Evolutionary conservation across 352 stramenopile genomes (phyloP).

Genomic region (Pythium diclinum): DNA sequence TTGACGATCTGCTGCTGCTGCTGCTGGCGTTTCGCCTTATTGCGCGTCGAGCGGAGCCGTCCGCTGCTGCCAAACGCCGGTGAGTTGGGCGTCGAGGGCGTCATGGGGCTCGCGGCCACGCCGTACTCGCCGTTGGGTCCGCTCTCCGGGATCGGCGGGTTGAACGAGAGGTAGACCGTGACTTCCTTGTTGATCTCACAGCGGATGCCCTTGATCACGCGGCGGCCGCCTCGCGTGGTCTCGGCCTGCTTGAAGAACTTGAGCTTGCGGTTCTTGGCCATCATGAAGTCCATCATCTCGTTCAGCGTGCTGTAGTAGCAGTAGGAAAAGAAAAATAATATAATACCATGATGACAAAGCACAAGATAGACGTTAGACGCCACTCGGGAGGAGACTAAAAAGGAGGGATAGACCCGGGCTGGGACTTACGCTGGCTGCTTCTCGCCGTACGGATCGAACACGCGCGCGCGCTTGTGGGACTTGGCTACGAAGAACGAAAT

Average conservation of each 20-base stretch:
- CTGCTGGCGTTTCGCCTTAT: conserved; percentile 79
- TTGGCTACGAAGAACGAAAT: conserved; percentile 78
- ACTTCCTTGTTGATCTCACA: conserved; percentile 88
- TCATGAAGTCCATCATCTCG: conserved; percentile 90
- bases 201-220: conserved; percentile 82
- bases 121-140: conserved; percentile 77
- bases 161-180: conserved; percentile 79
- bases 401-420: background rate
- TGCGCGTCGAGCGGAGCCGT: conserved; percentile 69
- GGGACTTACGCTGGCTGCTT: conserved; percentile 66
- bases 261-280: conserved; percentile 84
- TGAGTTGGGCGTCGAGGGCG: conserved; percentile 79
- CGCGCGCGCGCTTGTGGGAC: conserved; percentile 73
- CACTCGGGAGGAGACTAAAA: background rate
- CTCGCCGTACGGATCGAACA: conserved; percentile 83
- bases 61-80: conserved; percentile 52
- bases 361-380: conserved; percentile 2
- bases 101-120: conserved; percentile 84
- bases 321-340: background rate
- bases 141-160: conserved; percentile 72
- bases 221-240: conserved; percentile 77
- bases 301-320: conserved; percentile 77
- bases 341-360: background rate
- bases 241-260: conserved; percentile 89
- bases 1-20: conserved; percentile 74